Base-by-base conservation (phyloP, 2,329 filamentous ascomycete species). In the Trichoderma guizhouense region DNA sequence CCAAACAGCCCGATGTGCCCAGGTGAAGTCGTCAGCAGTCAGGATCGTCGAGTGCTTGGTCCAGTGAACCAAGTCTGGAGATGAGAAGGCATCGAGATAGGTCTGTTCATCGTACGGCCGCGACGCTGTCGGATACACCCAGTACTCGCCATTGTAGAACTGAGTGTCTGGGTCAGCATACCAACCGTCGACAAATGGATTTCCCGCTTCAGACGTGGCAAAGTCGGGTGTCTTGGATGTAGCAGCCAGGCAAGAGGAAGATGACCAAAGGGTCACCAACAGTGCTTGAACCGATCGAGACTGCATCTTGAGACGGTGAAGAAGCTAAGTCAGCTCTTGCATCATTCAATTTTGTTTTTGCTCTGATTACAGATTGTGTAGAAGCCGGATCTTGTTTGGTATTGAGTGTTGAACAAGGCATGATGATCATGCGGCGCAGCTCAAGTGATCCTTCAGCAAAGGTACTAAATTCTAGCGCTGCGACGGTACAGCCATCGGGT, bases 161-260 rank as follows among this genome's bases (percentile, higher is more conserved):
- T 82, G 83, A 30, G 79, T 83, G 76, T 86, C 85, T 0, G 85
- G 85, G 71, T 87, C 85, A 8, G 85, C 85, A 74, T 87, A 87
- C 83, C 84, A 85, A 65, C 84, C 84, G 1, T 82, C 79, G 28
- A 86, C 79, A 66, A 86, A 83, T 7, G 85, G 85, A 70, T 87
- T 87, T 18, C 83, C 83, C 1, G 83, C 79, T 71, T 83, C 82
- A 1, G 82, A 78, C 3, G 83, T 84, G 2, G 79, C 77, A 72
- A 80, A 83, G 74, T 83, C 77, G 12, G 78, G 80, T 4, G 71
- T 61, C n/a, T 39, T 58, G 53, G 66, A 55, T 3, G 21, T 24
- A 6, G 71, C 26, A 9, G 55, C 34, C 30, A 72, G 18, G 26
- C 61, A 34, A 7, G 69, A 47, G 18, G 69, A 66, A 8, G 61